Evolutionary conservation across 148 eudicot species (phyloP), one percentile per base, ranked within the genome.

Genomic region (Arctostaphylos glauca): DNA sequence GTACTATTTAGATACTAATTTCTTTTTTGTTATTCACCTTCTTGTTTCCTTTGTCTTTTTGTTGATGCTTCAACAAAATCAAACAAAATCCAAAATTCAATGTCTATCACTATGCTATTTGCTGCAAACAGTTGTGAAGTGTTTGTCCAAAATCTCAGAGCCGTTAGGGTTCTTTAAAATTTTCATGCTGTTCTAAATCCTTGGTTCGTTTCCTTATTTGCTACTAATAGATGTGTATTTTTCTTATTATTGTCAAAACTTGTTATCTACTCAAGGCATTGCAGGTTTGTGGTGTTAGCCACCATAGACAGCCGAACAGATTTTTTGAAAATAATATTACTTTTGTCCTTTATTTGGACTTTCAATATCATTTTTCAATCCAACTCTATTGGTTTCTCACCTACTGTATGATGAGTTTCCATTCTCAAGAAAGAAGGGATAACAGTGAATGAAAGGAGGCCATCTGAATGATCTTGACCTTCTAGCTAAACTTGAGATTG

Each of bases 401-500:
- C 49, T 43, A 43, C 19, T 6, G 21, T 41, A 43, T 18, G 38
- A 38, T 44, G 41, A 16, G 2, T 71, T 44, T 68, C 31, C 47
- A 9, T 43, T 71, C n/a, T 44, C 49, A 71, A 16, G 49, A 44
- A 71, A 58, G 64, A 16, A 3, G 47, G 47, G 47, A 15, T 38
- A 41, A 46, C 47, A 15, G 47, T 16, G 71, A 23, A 66, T 43
- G 48, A 6, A 71, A 71, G 21, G 75, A 71, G 75, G 75, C 49
- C 49, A 6, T 71, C 9, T 31, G 74, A 41, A 70, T 38, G 74
- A 43, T 18, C 49, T 12, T 41, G 75, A 16, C 49, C 75, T 71
- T 66, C 3, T 71, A 68, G 49, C 49, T 71, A 43, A 71, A 67
- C 18, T 71, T 71, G 49, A 71, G 75, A 71, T 71, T 71, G 75